Evolutionary conservation across 345 rosid species (phyloP).

Genomic region (Aquilaria sinensis): DNA sequence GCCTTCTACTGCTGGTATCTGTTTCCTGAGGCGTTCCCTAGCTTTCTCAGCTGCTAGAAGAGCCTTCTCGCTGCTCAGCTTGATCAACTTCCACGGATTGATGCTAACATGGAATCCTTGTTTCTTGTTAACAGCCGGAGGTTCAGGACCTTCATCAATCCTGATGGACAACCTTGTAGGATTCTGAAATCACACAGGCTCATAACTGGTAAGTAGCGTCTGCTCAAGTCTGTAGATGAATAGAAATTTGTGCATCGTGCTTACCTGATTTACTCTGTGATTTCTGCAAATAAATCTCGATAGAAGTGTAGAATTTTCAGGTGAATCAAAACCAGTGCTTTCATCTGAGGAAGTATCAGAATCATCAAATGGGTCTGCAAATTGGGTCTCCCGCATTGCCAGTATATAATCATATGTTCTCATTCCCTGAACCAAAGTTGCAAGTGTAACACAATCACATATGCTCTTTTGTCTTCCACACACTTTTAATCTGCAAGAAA

Average conservation of each 20-base stretch:
- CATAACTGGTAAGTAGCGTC: not conserved
- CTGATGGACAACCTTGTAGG: constrained; percentile 57
- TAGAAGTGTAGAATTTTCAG: constrained; percentile 51
- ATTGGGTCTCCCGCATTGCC: constrained; percentile 84
- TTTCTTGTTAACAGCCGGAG: constrained; percentile 51
- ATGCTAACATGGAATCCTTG: constrained; percentile 69
- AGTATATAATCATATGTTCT: constrained; percentile 91
- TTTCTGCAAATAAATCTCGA: constrained; percentile 65
- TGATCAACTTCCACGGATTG: constrained; percentile 83
- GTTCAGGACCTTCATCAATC: constrained; percentile 60
- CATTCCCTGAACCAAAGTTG: constrained; percentile 57
- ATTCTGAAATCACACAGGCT: constrained; percentile 32
- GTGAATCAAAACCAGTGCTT: constrained; percentile 73
- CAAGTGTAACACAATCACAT: not conserved
- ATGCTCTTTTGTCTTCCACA: too few species aligned
- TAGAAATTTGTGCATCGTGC: not conserved
- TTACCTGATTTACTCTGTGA: constrained; percentile 47
- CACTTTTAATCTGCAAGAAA: not conserved
- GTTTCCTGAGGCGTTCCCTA: constrained; percentile 59
- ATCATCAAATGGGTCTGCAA: constrained; percentile 73
- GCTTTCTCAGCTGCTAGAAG: constrained; percentile 90
- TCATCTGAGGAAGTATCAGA: constrained; percentile 76
- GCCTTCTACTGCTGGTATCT: constrained; percentile 31
- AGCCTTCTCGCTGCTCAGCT: constrained; percentile 80
- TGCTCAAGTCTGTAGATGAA: constrained; percentile 1